Base-by-base conservation (phyloP, 1,284 basidiomycete species). In the Tilletia horrida region DNA sequence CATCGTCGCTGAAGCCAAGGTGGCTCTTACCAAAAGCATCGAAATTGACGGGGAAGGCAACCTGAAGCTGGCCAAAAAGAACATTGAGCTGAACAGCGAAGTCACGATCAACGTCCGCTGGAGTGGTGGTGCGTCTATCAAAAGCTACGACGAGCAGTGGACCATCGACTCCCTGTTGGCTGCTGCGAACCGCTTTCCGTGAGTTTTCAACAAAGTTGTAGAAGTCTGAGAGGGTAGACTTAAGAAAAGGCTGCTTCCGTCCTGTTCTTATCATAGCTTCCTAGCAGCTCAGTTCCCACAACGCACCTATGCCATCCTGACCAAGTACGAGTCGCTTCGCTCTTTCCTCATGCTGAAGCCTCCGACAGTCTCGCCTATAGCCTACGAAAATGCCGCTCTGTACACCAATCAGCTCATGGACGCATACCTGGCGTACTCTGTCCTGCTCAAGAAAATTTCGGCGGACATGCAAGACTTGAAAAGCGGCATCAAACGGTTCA, bases 401-500 rank as follows among this genome's bases (percentile, higher is more conserved):
- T 65, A 65, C 57, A 62, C 64, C 3, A 59, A 59, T 27, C 40
- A 42, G 31, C 61, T 63, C 3, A 14, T 48, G 3, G 62, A 63
- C 62, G 4, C 6, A 7, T 65, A 62, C 23, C 57, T 65, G 21
- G 64, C 62, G 64, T 65, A 65, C 64, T 62, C 62, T n/a, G 8
- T 48, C 11, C 35, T 65, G 4, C 2, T 8, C 57, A 65, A 65
- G 40, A 55, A 21, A 2, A 11, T 65, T 3, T n/a, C 48, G 11
- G 2, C 2, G 16, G 42, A 52, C 31, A 65, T 65, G 18, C 9
- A 16, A 2, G 64, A 62, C 25, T 29, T 65, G 1, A 55, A 65
- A 29, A 8, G 21, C 2, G 64, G 64, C 4, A 8, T 16, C 4
- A 65, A 65, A 21, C 31, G 57, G 7, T 65, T 65, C 57, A 40